These are phyloP conservation scores for Solanum rostratum DNA, from an alignment of 257 asterid genomes.

Conservation along the genomic window DNA sequence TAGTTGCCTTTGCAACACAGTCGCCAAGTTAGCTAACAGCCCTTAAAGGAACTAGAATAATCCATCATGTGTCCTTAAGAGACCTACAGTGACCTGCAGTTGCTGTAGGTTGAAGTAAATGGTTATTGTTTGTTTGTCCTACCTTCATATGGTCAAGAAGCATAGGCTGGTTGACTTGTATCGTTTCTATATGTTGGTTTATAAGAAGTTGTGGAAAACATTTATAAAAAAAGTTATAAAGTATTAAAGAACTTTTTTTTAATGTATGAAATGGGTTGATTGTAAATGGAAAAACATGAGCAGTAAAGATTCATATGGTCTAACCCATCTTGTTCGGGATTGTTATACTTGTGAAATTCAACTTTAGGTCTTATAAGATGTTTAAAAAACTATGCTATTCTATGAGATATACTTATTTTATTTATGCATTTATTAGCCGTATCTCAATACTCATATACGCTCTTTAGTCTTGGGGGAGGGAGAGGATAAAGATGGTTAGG, in stretches of 20 bases:
- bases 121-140: not conserved
- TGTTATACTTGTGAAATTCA: not conserved
- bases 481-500: not conserved
- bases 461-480: not conserved
- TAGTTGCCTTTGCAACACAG: not conserved
- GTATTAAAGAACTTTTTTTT: not conserved
- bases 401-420: not conserved
- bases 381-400: not conserved
- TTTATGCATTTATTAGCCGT: not conserved
- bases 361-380: not conserved
- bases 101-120: not conserved
- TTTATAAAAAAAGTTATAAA: not conserved
- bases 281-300: not conserved
- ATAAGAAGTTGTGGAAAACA: not conserved
- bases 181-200: not conserved
- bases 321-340: not conserved
- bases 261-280: not conserved
- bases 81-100: not conserved
- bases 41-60: not conserved
- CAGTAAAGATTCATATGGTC: not conserved
- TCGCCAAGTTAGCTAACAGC: not conserved
- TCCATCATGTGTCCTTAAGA: not conserved
- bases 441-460: not conserved
- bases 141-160: not conserved
- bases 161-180: not conserved